Base-by-base conservation (phyloP, 2,329 filamentous ascomycete species). In the Trichoderma atroviride region DNA sequence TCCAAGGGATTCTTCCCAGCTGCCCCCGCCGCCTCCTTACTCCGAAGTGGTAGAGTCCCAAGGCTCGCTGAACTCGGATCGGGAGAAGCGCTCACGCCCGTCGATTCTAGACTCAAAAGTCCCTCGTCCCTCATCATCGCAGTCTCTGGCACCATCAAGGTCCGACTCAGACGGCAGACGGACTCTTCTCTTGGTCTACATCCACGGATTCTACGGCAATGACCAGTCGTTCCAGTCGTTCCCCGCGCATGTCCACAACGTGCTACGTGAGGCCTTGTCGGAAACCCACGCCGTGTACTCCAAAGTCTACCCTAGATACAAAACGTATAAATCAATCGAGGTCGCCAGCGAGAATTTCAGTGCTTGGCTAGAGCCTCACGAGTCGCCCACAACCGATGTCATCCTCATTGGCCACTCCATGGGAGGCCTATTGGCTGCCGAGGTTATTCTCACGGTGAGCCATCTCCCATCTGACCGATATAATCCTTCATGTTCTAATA, bases 201-300 rank as follows among this genome's bases (percentile, higher is more conserved):
- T 97, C 68, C 94, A 97, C 81, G 94, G 94, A 71, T 97, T 96
- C 81, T 91, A 96, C 85, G 94, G 94, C 63, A 91, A 92, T 70
- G 92, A 96, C 78, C 91, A 91, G 37, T 96, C 92, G 69, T 97
- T 97, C 77, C 88, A 90, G 71, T 92, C 91, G 56, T 97, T 97
- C 74, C 94, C 94, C 0, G 92, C 92, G 9, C 93, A 97, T 81
- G 87, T 97, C 4, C 94, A 97, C 78, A 87, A 89, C 73, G 85
- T 92, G 43, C 83, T 96, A 50, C 88, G 88, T 14, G 83, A 87
- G 10, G 84, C 89, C 0, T 81, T 97, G 14, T 82, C 83, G 27
- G 89, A 92, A 31, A 91, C 89, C 6, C 93, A 96, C 81, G 86
- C 91, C 43, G 89, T 97, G 0, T 93, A 97, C 79, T 92, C 93